Evolutionary conservation across 2,329 filamentous ascomycete genomes (phyloP).

Genomic region (Epichloe elymi): DNA sequence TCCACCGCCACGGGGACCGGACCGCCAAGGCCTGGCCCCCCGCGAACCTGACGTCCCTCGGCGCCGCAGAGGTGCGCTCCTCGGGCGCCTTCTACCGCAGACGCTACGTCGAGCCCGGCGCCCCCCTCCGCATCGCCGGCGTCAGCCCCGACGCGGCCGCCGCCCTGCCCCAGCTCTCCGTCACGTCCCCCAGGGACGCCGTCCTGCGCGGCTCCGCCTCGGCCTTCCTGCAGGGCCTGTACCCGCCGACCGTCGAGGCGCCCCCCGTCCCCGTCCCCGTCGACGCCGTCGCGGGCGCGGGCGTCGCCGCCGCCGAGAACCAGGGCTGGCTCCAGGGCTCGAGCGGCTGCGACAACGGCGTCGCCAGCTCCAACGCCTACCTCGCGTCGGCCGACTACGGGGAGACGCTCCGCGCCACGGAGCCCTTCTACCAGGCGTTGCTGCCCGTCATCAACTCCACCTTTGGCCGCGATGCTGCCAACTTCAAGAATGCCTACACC

Average conservation of each 20-base stretch:
- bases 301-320: constrained; percentile 42
- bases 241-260: too few species aligned
- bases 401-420: constrained; percentile 33
- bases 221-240: constrained; percentile 68
- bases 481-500: constrained; percentile 47
- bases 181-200: constrained; percentile 57
- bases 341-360: constrained; percentile 41
- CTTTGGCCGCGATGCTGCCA: constrained; percentile 30
- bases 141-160: constrained; percentile 47
- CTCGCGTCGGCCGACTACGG: constrained; percentile 34
- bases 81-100: constrained; percentile 64
- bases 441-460: constrained; percentile 42
- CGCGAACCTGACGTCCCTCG: constrained; percentile 63
- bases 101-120: constrained; percentile 55
- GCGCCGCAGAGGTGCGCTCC: constrained; percentile 60
- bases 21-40: constrained; percentile 64
- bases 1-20: constrained; percentile 81
- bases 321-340: constrained; percentile 45
- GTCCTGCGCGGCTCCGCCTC: constrained; percentile 71
- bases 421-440: constrained; percentile 44
- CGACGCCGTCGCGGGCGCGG: too few species aligned
- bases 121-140: constrained; percentile 44
- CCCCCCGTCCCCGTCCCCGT: constrained; percentile 29
- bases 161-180: constrained; percentile 47
- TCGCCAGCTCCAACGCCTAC: constrained; percentile 42